Conservation (phyloP, 2,329 filamentous ascomycete genomes). For the Kalaharituber pfeilii region DNA sequence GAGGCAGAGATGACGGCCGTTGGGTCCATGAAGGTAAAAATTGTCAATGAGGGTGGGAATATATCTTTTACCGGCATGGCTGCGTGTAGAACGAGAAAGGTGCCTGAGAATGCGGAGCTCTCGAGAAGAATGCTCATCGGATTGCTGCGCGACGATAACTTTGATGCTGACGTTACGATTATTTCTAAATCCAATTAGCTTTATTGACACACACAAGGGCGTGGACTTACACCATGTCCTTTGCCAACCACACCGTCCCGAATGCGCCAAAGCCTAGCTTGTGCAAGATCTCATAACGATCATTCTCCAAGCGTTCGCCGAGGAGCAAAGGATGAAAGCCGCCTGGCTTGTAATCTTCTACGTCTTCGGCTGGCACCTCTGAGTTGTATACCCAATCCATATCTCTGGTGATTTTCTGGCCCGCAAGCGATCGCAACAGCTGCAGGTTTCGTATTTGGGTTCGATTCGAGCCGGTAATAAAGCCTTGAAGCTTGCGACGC, state of each 20-base stretch:
- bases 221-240: conserved; percentile 20
- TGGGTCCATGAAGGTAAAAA: conserved; percentile 1
- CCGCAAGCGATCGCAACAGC: background rate
- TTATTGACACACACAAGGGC: background rate
- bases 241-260: conserved; percentile 31
- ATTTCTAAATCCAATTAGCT: background rate
- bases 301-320: conserved; percentile 19
- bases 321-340: conserved; percentile 10
- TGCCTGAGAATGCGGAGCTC: background rate
- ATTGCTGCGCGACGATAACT: conserved; percentile 7
- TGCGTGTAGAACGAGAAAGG: background rate
- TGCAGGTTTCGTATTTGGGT: background rate
- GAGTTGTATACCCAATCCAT: background rate
- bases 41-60: conserved; percentile 11
- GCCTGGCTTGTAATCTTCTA: conserved; percentile 17
- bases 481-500: background rate
- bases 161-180: conserved; percentile 4
- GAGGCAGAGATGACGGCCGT: conserved; percentile 3
- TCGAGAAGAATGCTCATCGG: conserved; percentile 3
- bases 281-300: conserved; percentile 28
- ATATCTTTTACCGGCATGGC: conserved; percentile 5
- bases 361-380: conserved; percentile 9
- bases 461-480: background rate
- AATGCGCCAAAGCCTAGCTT: conserved; percentile 31
- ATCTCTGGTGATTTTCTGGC: background rate